Percentiles rank a stretch among this genome's conserved stretches.
Conservation (phyloP, 192 early-diverging fungal species). For the Umbelopsis vinacea region DNA sequence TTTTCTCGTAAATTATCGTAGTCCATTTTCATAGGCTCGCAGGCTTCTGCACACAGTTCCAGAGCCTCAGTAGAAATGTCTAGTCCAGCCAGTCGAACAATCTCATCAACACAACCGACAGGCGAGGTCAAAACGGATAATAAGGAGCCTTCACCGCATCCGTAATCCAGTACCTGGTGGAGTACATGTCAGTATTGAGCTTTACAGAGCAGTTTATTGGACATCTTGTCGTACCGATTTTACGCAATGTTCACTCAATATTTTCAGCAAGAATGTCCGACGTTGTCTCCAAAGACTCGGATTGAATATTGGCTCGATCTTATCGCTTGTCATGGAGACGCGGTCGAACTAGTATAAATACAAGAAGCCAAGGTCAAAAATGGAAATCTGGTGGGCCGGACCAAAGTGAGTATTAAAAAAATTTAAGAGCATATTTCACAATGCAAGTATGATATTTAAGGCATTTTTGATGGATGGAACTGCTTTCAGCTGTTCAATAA, state of each 20-base stretch:
- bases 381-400: neutral
- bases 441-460: too few relatives aligned
- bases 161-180: constrained; percentile 77
- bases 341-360: neutral
- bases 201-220: neutral
- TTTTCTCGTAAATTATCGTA: constrained; percentile 59
- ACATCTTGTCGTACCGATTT: constrained; percentile 46
- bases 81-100: constrained; percentile 69
- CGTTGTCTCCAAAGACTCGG: constrained; percentile 89
- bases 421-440: neutral
- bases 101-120: constrained; percentile 46
- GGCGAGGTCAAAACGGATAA: constrained; percentile 62
- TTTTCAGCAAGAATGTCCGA: constrained; percentile 59
- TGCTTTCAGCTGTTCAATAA: too few relatives aligned
- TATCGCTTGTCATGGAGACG: neutral
- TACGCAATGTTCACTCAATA: constrained; percentile 53
- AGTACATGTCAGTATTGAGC: neutral
- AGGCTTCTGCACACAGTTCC: constrained; percentile 45
- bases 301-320: constrained; percentile 21
- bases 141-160: constrained; percentile 85
- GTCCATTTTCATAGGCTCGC: constrained; percentile 67
- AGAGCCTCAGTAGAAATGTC: constrained; percentile 64
- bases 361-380: neutral
- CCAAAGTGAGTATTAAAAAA: neutral
- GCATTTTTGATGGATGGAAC: too few relatives aligned